A percentile compares a stretch with the other conserved stretches of the same genome.
These are phyloP conservation scores for Drechslerella coelobrocha DNA, from an alignment of 2,329 filamentous ascomycete genomes.

Conservation along the genomic window DNA sequence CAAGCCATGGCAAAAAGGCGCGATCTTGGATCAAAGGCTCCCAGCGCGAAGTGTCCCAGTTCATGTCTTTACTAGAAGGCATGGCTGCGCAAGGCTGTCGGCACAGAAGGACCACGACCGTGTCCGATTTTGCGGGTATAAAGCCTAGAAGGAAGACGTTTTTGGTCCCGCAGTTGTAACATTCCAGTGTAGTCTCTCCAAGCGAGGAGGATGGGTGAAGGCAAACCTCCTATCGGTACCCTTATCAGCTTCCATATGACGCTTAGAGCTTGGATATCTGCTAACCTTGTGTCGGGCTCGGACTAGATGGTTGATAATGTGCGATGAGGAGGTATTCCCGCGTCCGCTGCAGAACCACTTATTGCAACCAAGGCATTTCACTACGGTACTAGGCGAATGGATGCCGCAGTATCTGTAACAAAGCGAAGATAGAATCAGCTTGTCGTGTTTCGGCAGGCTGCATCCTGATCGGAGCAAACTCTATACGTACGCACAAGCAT, in stretches of 20 bases:
- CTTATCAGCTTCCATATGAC: background rate
- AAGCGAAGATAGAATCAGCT: constrained; percentile 23
- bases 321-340: constrained; percentile 93
- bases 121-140: constrained; percentile 97
- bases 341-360: constrained; percentile 99
- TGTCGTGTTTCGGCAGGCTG: background rate
- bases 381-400: constrained; percentile 91
- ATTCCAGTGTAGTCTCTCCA: constrained; percentile 95
- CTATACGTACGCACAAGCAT: constrained; percentile 87
- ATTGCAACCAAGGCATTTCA: constrained; percentile 92
- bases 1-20: constrained; percentile 92
- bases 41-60: constrained; percentile 98
- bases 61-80: constrained; percentile 98
- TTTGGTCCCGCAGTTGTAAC: constrained; percentile 99
- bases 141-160: constrained; percentile 98
- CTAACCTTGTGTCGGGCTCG: constrained; percentile 83
- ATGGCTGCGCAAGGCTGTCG: constrained; percentile 94
- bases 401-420: constrained; percentile 86
- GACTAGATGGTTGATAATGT: constrained; percentile 98
- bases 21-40: constrained; percentile 96
- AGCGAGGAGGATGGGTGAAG: constrained; percentile 91
- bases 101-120: constrained; percentile 93
- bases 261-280: background rate
- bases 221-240: constrained; percentile 74
- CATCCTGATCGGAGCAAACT: constrained; percentile 32